phyloP scores from a whole-genome alignment of 306 rosid species.

The Quercus berberidifolia region DNA sequence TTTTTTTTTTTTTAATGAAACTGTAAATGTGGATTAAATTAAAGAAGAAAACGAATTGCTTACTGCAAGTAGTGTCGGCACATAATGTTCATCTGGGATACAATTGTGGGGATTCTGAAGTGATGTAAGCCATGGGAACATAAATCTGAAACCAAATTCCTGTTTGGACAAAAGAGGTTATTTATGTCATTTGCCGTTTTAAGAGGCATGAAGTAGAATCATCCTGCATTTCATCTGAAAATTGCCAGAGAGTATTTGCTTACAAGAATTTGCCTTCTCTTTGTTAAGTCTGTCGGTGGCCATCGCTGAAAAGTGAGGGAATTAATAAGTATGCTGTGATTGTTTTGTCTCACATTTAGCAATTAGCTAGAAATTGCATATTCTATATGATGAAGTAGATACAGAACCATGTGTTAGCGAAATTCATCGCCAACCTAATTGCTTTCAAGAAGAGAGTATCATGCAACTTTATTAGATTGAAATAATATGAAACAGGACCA shows the following conservation, averaged over 20 bases:
- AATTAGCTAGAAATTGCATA: not conserved
- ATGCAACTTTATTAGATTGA: not conserved
- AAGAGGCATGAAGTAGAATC: slow-evolving; percentile 3
- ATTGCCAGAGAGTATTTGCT: not conserved
- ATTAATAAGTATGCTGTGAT: not conserved
- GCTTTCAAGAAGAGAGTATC: too few relatives aligned
- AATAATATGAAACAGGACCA: not conserved
- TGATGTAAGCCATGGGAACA: not conserved
- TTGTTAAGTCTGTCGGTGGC: not conserved
- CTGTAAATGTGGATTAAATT: not conserved
- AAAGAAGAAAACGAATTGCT: not conserved
- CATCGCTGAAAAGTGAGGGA: slow-evolving; percentile 20
- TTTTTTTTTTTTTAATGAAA: not conserved
- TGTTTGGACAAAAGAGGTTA: not conserved
- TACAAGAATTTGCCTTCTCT: slow-evolving; percentile 9
- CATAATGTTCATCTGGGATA: slow-evolving; percentile 1
- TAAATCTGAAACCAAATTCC: not conserved
- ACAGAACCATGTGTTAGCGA: not conserved
- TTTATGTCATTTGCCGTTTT: not conserved
- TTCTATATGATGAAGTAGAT: not conserved
- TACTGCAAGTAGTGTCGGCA: slow-evolving; percentile 6
- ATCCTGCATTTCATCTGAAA: not conserved
- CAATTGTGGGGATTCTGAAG: not conserved
- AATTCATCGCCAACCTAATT: not conserved
- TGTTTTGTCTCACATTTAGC: not conserved